Conservation (phyloP, 164 flowering plant genomes). For the Houttuynia cordata region DNA sequence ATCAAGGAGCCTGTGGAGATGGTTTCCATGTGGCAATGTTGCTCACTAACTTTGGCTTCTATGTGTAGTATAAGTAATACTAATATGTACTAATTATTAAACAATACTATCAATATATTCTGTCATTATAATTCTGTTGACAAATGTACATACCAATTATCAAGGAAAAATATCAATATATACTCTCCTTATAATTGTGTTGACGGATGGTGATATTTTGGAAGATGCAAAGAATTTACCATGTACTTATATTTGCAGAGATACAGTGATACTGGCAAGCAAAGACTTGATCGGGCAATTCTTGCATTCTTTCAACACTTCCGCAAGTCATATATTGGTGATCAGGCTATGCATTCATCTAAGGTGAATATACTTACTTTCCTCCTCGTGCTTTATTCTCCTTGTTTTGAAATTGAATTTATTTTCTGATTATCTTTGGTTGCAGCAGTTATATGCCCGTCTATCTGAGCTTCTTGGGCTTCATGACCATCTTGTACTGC, state of each 20-base stretch:
- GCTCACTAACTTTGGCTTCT: neutral
- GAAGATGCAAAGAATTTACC: neutral
- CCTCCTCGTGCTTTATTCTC: neutral
- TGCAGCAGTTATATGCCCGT: conserved; percentile 98
- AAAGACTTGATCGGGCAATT: conserved; percentile 95
- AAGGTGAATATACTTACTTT: conserved; percentile 41
- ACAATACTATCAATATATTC: too few species aligned
- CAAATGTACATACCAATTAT: too few species aligned
- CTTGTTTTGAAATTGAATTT: neutral
- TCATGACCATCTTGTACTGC: conserved; percentile 66
- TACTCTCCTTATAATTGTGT: neutral
- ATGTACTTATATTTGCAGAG: conserved; percentile 36
- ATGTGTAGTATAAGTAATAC: neutral
- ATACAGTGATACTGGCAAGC: conserved; percentile 85
- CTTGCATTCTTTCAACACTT: conserved; percentile 89
- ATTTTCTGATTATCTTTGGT: conserved; percentile 7
- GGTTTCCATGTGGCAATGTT: too few species aligned
- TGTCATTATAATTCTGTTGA: too few species aligned
- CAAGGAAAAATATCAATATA: too few species aligned
- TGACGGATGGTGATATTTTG: neutral
- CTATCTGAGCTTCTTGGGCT: conserved; percentile 95
- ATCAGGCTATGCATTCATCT: conserved; percentile 94
- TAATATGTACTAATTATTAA: too few species aligned
- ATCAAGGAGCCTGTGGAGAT: too few species aligned
- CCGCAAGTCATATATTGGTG: conserved; percentile 93